These are phyloP conservation scores for Colletotrichum somersetense DNA, from an alignment of 2,329 filamentous ascomycete species.

Conservation along the genomic window DNA sequence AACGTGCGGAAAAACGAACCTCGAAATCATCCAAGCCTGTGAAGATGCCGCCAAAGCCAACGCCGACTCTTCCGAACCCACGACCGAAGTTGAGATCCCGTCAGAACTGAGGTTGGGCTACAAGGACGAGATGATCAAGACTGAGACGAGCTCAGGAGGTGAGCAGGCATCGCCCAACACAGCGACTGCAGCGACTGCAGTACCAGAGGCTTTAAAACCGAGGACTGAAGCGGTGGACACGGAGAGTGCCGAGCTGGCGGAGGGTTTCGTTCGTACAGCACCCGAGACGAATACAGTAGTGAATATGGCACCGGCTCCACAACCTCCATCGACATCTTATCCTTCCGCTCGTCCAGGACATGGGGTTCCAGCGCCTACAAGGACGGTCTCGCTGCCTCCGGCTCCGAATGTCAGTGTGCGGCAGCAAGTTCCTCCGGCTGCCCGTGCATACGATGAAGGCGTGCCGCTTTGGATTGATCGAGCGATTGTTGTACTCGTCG, in stretches of 20 bases:
- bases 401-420: slow-evolving; percentile 30
- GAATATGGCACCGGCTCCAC: background rate
- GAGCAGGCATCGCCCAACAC: background rate
- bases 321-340: background rate
- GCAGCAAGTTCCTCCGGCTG: slow-evolving; percentile 27
- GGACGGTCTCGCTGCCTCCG: slow-evolving; percentile 46
- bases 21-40: slow-evolving; percentile 79
- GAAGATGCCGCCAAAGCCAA: slow-evolving; percentile 66
- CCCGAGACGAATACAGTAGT: slow-evolving; percentile 43
- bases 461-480: slow-evolving; percentile 84
- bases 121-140: slow-evolving; percentile 75
- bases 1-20: slow-evolving; percentile 78
- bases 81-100: slow-evolving; percentile 63
- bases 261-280: slow-evolving; percentile 69
- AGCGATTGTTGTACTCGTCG: slow-evolving; percentile 79
- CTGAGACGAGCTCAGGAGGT: slow-evolving; percentile 34
- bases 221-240: slow-evolving; percentile 48
- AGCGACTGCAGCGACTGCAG: background rate
- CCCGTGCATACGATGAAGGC: slow-evolving; percentile 54
- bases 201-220: background rate
- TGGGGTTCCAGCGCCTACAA: slow-evolving; percentile 47
- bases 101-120: slow-evolving; percentile 75
- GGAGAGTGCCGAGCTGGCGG: slow-evolving; percentile 65
- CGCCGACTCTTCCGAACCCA: slow-evolving; percentile 45
- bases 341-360: slow-evolving; percentile 45